phyloP scores from a whole-genome alignment of 2,329 filamentous ascomycete species.

The Botrytis hyacinthi region DNA sequence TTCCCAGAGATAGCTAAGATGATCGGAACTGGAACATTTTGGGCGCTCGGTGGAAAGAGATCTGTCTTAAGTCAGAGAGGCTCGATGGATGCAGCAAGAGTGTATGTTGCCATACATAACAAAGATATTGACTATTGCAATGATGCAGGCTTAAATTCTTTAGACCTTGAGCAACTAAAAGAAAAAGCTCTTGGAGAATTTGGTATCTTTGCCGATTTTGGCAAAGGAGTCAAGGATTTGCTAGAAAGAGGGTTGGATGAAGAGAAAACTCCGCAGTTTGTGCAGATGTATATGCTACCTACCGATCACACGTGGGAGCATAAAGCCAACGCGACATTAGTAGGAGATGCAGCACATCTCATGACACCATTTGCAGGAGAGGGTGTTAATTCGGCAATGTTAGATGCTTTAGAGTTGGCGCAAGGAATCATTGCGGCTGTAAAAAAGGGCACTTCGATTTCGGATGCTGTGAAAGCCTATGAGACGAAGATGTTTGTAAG shows the following conservation, averaged over 20 bases:
- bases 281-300: conserved; percentile 24
- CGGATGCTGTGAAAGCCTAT: conserved; percentile 27
- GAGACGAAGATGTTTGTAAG: conserved; percentile 30
- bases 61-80: conserved; percentile 25
- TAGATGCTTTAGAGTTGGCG: conserved; percentile 42
- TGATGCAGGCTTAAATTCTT: not conserved
- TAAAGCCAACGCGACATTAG: conserved; percentile 43
- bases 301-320: conserved; percentile 26
- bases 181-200: conserved; percentile 15
- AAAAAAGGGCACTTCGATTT: conserved; percentile 23
- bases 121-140: conserved; percentile 11
- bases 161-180: conserved; percentile 11
- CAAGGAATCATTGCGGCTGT: not conserved
- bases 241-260: conserved; percentile 13
- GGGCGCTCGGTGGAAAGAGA: conserved; percentile 17
- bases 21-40: conserved; percentile 25
- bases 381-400: conserved; percentile 41
- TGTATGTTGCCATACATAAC: conserved; percentile 26
- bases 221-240: conserved; percentile 16
- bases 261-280: not conserved
- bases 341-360: conserved; percentile 52
- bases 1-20: conserved; percentile 22
- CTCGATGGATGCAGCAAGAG: conserved; percentile 18
- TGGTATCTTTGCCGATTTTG: conserved; percentile 5
- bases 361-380: conserved; percentile 49